Evolutionary conservation across 495 filamentous ascomycete species (phyloP).

Genomic region (Penicillium egyptiacum): DNA sequence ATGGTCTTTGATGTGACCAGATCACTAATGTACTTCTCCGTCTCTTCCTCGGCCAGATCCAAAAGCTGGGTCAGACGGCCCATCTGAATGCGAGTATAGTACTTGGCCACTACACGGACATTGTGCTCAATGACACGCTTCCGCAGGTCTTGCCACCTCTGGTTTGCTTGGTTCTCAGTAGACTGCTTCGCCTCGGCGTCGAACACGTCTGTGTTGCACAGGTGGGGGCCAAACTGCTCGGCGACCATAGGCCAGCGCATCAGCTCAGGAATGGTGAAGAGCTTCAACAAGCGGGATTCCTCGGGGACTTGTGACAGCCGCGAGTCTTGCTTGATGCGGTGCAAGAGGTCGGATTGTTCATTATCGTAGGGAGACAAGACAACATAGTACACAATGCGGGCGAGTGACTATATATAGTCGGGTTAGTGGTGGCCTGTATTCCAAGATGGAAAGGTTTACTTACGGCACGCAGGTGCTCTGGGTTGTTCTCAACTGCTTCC

Average conservation of each 20-base stretch:
- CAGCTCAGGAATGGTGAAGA: constrained; percentile 92
- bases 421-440: constrained; percentile 3
- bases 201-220: constrained; percentile 92
- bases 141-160: constrained; percentile 88
- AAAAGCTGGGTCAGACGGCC: constrained; percentile 82
- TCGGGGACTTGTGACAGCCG: constrained; percentile 67
- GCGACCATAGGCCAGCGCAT: constrained; percentile 97
- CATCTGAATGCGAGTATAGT: constrained; percentile 96
- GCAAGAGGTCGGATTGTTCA: constrained; percentile 95
- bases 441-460: constrained; percentile 28
- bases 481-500: constrained; percentile 86
- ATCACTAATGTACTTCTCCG: constrained; percentile 95
- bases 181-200: constrained; percentile 54
- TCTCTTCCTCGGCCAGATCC: constrained; percentile 91
- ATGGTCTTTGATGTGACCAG: constrained; percentile 95
- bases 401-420: constrained; percentile 66
- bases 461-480: constrained; percentile 79
- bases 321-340: constrained; percentile 73
- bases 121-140: constrained; percentile 99
- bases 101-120: constrained; percentile 93
- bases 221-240: constrained; percentile 79
- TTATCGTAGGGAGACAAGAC: constrained; percentile 97
- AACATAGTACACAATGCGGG: constrained; percentile 94
- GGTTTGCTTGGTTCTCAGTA: constrained; percentile 70
- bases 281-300: constrained; percentile 79